Evolutionary conservation across 345 rosid genomes (phyloP), one percentile per base, ranked within the genome.

Genomic region (Hypericum androsaemum): DNA sequence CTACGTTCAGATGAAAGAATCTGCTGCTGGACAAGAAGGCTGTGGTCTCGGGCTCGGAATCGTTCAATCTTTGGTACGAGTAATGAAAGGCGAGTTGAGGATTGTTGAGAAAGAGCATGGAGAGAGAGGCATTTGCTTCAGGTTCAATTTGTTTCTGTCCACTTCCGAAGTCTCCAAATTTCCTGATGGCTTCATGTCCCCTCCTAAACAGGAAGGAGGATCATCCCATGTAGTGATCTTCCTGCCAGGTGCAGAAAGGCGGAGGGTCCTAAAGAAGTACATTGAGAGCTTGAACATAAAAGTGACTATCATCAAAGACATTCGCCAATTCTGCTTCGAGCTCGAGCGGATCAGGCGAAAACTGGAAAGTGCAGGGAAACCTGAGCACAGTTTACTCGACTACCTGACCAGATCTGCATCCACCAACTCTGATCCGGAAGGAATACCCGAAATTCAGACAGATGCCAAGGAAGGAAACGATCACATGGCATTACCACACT

Each of bases 1-100:
- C 47, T 71, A 63, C 43, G 69, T 67, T 37, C 76, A 71, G 53
- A 72, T 71, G 35, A 67, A 71, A 53, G 72, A 71, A 60, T 63
- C 66, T 12, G 49, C 69, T 16, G 37, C 49, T 12, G 67, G 63
- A 14, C 76, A 67, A 36, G 71, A 63, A 63, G 76, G 76, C 45
- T 41, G 37, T 11, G 72, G 72, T 12, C 52, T 71, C 39, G 72
- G 76, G 53, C 76, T 71, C 9, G 72, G 72, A 35, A 71, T 67
- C 37, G 76, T 71, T 52, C 76, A 71, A 47, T 67, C 72, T 15
- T 52, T 67, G 61, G 76, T 67, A 60, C 43, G 65, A 37, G 37
- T 22, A 41, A 13, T 59, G 76, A 64, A 67, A 52, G 76, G 69
- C 13, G 76, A 71, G 7, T 41, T 71, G 10, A 53, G 53, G 43